A percentile compares a stretch with the other conserved stretches of the same genome.
These are phyloP conservation scores for Candida insectalens DNA, from an alignment of 805 yeast genomes.

Conservation along the genomic window DNA sequence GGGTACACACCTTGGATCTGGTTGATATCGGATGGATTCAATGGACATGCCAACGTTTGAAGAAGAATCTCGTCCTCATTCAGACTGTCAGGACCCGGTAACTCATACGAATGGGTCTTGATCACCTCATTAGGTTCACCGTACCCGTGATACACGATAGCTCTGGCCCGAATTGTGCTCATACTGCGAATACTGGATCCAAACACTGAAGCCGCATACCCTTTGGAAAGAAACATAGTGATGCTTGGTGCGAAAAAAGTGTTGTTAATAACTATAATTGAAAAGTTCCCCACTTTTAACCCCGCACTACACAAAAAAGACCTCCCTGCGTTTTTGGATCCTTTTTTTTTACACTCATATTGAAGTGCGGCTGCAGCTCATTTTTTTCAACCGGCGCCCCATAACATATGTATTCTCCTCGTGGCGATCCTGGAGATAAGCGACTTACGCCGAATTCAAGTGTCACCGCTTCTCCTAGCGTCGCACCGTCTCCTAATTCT, in stretches of 20 bases:
- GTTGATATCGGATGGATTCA: constrained; percentile 85
- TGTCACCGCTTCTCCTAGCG: too few species aligned
- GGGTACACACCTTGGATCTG: constrained; percentile 86
- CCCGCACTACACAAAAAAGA: neutral
- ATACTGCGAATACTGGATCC: constrained; percentile 5
- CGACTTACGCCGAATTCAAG: too few species aligned
- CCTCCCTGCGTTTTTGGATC: too few species aligned
- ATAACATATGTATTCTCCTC: too few species aligned
- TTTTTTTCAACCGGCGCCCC: too few species aligned
- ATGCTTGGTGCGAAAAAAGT: neutral
- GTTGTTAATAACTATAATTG: neutral
- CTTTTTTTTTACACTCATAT: neutral
- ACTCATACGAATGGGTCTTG: constrained; percentile 39
- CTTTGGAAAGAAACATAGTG: neutral
- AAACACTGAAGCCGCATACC: neutral
- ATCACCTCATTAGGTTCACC: constrained; percentile 58
- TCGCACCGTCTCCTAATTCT: too few species aligned
- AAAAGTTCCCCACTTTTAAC: neutral
- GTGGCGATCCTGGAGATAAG: too few species aligned
- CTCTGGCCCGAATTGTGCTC: constrained; percentile 32
- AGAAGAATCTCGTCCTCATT: constrained; percentile 45
- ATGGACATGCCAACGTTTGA: constrained; percentile 68
- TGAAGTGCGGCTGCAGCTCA: neutral
- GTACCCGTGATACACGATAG: constrained; percentile 57
- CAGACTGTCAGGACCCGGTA: constrained; percentile 26